Percentiles rank a stretch among this genome's conserved stretches.
Evolutionary conservation across 2,329 filamentous ascomycete genomes (phyloP).

Genomic region (Trichophyton verrucosum): DNA sequence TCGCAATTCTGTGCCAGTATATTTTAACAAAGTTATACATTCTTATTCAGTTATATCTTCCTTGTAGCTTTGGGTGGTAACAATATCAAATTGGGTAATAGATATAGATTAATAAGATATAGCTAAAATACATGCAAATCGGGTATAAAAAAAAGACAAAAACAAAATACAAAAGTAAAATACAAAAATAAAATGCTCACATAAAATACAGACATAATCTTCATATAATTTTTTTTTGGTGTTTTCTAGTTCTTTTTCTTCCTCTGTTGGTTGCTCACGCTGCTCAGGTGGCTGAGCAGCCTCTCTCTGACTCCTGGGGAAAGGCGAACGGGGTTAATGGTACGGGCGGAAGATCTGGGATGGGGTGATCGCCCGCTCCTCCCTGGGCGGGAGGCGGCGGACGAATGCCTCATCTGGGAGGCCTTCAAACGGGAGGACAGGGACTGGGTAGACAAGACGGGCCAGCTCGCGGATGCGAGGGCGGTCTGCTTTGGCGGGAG

Average conservation of each 20-base stretch:
- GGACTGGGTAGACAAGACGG: not conserved
- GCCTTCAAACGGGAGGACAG: not conserved
- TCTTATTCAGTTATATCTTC: not conserved
- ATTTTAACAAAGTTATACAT: not conserved
- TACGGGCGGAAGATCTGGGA: not conserved
- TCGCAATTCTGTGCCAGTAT: constrained; percentile 3
- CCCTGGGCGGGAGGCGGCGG: not conserved
- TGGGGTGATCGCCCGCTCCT: not conserved
- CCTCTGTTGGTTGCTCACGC: not conserved
- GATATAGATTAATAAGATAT: no score
- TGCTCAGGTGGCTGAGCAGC: not conserved
- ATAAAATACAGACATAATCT: not conserved
- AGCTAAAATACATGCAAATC: not conserved
- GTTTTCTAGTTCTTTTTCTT: not conserved
- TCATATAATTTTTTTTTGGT: not conserved
- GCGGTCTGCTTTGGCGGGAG: not conserved
- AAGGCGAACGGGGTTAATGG: not conserved
- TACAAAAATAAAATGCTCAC: not conserved
- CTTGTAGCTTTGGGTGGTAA: not conserved
- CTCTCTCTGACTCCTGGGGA: not conserved
- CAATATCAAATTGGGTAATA: not conserved
- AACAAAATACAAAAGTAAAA: not conserved
- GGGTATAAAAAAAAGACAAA: not conserved
- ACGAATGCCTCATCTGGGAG: constrained; percentile 1
- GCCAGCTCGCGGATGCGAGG: constrained; percentile 4